These are phyloP conservation scores for grape (Vitis vinifera) DNA, from an alignment of 164 flowering plant species.

Conservation along the genomic window ASM3070453v1 NC_081809.1:1768001-1768500, in stretches of 20 bases:
- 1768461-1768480: constrained; percentile 87
- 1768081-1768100: not conserved
- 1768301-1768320: constrained; percentile 45
- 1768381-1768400: constrained; percentile 84
- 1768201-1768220: constrained; percentile 5
- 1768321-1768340: constrained; percentile 77
- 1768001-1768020: too few relatives aligned
- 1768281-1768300: not conserved
- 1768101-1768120: constrained; percentile 3
- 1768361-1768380: constrained; percentile 85
- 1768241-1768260: too few relatives aligned
- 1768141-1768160: constrained; percentile 90
- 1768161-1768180: constrained; percentile 84
- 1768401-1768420: constrained; percentile 94
- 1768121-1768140: constrained; percentile 51
- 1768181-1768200: constrained; percentile 95
- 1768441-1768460: constrained; percentile 92
- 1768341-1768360: constrained; percentile 98
- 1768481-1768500: constrained; percentile 59
- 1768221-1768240: too few relatives aligned
- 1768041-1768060: too few relatives aligned
- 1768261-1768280: not conserved
- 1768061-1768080: not conserved
- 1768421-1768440: constrained; percentile 88
- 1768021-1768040: too few relatives aligned